Conservation (phyloP, 2,329 filamentous ascomycete genomes). For the Canariomyces notabilis region DNA sequence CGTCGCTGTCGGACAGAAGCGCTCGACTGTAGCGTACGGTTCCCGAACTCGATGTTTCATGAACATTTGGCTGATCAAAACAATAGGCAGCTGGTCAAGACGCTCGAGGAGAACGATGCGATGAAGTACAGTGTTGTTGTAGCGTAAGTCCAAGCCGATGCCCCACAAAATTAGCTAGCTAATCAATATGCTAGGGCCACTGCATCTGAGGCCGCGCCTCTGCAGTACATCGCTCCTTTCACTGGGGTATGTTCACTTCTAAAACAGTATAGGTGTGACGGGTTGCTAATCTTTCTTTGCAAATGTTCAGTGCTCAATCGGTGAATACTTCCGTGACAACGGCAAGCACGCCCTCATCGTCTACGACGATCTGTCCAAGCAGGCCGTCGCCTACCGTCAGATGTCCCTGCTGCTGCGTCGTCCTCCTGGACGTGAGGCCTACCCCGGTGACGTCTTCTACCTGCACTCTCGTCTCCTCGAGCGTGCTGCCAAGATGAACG, state of each 20-base stretch:
- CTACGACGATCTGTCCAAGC: conserved; percentile 95
- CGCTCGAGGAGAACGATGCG: conserved; percentile 98
- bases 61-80: too few relatives aligned
- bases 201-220: conserved; percentile 86
- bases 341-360: conserved; percentile 87
- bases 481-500: conserved; percentile 98
- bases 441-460: conserved; percentile 99
- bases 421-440: conserved; percentile 97
- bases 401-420: conserved; percentile 98
- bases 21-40: conserved; percentile 96
- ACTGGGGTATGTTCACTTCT: conserved; percentile 50
- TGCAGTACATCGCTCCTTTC: conserved; percentile 94
- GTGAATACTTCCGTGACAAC: conserved; percentile 74
- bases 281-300: not conserved
- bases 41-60: too few relatives aligned
- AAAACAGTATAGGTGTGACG: not conserved
- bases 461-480: conserved; percentile 98
- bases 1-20: conserved; percentile 98
- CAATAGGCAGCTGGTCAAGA: conserved; percentile 99
- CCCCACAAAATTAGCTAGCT: too few relatives aligned
- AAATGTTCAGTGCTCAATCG: conserved; percentile 31
- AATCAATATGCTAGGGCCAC: too few relatives aligned
- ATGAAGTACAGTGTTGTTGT: conserved; percentile 97
- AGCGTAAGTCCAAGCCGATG: too few relatives aligned
- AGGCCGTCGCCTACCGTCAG: conserved; percentile 96